Evolutionary conservation across 2,329 filamentous ascomycete genomes (phyloP), one percentile per base, ranked within the genome.

Genomic region (Conoideocrella luteorostrata): DNA sequence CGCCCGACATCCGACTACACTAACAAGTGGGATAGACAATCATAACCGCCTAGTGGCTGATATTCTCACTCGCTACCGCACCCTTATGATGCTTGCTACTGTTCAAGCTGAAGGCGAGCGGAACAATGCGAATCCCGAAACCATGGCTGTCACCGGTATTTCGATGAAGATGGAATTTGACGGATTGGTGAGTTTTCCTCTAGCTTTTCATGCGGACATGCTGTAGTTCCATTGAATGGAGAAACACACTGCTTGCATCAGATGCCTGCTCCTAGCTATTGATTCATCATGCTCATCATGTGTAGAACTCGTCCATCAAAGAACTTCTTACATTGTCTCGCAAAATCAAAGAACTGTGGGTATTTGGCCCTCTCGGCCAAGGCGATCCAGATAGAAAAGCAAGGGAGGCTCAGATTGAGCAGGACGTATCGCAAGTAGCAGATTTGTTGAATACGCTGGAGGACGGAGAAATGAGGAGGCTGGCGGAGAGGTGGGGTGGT

Each of bases 141-240:
- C 64, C 47, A 65, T 69, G 45, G 64, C 67, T 39, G 67, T 70
- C 23, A 60, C 63, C 4, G 64, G 66, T 34, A 64, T 71, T 23
- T 65, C 66, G 29, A 68, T 70, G 59, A 66, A 68, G 55, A 65
- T 67, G 52, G 67, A 70, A 41, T 71, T 71, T 39, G 67, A 71
- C 44, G 65, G 65, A 3, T 52, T 71, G 13, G 67, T 69, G 46
- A 22, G 56, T 45, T 29, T 1, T 18, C 17, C 10, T 15, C 24
- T 24, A 15, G 3, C 22, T 15, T 12, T 33, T 22, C 6, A 10
- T 18, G 17, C 15, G 7, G 10, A 21, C 15, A 37, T 10, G 7
- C 34, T 37, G 32, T 34, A n/a, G n/a, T n/a, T n/a, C n/a, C n/a
- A n/a, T n/a, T n/a, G n/a, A n/a, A n/a, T n/a, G n/a, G n/a, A n/a